Base-by-base conservation (phyloP, 2,329 filamentous ascomycete species). In the Allantophomopsis lycopodina region DNA sequence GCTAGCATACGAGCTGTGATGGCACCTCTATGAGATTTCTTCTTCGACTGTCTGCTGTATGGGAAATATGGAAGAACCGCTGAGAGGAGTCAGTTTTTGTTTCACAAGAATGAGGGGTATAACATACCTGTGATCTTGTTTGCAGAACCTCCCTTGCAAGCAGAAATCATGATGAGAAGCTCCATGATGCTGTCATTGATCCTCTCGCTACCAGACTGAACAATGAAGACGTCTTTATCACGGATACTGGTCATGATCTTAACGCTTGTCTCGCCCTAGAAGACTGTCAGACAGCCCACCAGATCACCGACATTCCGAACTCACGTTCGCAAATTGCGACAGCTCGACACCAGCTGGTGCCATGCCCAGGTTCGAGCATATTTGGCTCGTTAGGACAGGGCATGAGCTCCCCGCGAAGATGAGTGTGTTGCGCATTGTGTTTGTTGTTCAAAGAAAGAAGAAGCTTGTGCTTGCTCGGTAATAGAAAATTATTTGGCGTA, bases 151-250 rank as follows among this genome's bases (percentile, higher is more conserved):
- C 91, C 88, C 63, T 95, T 96, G 73, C 91, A 98, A 50, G 91
- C 91, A 48, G 85, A 91, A 54, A 96, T 95, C 85, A 98, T 94
- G 62, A 98, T 96, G 57, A 98, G 74, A 57, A 98, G 73, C 70
- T 98, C 91, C 87, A 98, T 95, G 57, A 98, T 87, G 55, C 86
- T 93, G 65, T 98, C 91, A 61, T 98, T 98, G 71, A 95, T 94
- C 64, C 83, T 86, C 57, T 78, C 73, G 64, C 91, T 95, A 48
- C 91, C 91, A 46, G 89, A 96, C 68, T 98, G 91, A 44, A 98
- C 83, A 58, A 98, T 89, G 61, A 96, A 98, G 53, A 98, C 89
- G 72, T 98, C 89, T 62, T 96, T 93, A 59, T 98, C 93, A 51
- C 91, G 83, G 48, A 98, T 87, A 60, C 76, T 80, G 36, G 73